Evolutionary conservation across 148 eudicot species (phyloP).

Genomic region (Rhododendron henanense): DNA sequence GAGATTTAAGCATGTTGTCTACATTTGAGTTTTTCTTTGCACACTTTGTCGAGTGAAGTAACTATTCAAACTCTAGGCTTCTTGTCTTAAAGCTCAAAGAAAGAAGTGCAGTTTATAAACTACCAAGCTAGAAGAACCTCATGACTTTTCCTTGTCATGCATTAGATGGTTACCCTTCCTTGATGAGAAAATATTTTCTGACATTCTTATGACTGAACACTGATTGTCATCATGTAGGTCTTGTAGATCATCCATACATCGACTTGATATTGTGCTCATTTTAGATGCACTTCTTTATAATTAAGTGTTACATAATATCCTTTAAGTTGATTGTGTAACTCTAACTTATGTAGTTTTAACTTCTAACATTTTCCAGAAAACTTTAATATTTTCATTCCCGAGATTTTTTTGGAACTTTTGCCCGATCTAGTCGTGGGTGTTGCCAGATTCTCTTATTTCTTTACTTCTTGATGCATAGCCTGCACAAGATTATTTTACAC

Average conservation of each 20-base stretch:
- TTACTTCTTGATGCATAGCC: background rate
- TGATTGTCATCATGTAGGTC: background rate
- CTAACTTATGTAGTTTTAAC: background rate
- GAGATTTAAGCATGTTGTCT: background rate
- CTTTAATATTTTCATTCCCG: background rate
- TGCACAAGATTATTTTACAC: background rate
- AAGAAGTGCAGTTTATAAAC: background rate
- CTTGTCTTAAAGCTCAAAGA: background rate
- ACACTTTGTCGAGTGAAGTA: background rate
- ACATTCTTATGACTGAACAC: background rate
- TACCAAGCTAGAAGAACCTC: background rate
- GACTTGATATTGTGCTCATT: background rate
- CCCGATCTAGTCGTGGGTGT: background rate
- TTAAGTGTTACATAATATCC: no score
- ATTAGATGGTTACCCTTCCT: background rate
- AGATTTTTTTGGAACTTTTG: background rate
- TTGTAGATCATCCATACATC: background rate
- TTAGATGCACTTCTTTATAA: background rate
- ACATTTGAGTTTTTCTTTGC: background rate
- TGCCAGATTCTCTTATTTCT: background rate
- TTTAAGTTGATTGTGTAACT: background rate
- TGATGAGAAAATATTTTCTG: background rate
- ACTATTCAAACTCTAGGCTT: constrained; percentile 1
- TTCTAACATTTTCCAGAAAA: background rate
- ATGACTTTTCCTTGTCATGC: background rate